Evolutionary conservation across 1,139 yeast genomes (phyloP), one percentile per base, ranked within the genome.

Genomic region (Suzukiozyma palmioleophila): DNA sequence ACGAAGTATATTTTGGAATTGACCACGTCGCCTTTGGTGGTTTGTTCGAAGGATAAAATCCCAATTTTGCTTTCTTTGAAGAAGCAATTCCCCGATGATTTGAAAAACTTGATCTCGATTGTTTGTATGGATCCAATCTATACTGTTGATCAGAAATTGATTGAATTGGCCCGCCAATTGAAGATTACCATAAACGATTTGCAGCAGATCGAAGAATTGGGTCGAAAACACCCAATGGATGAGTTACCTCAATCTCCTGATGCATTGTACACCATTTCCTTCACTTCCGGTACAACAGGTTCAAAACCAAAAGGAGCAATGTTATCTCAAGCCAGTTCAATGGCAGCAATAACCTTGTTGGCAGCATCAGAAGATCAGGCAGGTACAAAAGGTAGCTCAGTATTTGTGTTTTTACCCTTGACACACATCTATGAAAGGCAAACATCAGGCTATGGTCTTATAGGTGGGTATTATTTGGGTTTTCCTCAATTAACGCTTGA

Each of bases 251-350:
- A 85, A 5, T 52, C 54, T 0, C 68, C 76, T 1, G 68, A 73
- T 11, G 69, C 78, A 22, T 44, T 73, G n/a, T 73, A 76, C 47
- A 79, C 87, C 35, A 76, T 82, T 45, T 77, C 81, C 24, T 82
- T 81, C 60, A 82, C 90, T 6, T 77, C 84, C 11, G 86, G 87
- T 8, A 79, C 87, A 24, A 81, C 86, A 3, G 87, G 87, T 10
- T 38, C 62, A n/a, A 55, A 63, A 37, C 86, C 86, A 12, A 81
- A 81, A 57, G 87, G 87, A 35, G 86, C 78, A 8, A 69, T 73
- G 26, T 54, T 80, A 44, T 61, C 75, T 2, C 85, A 81, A 39
- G 57, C 58, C 22, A 66, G 62, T 42, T 66, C 76, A 2, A 61
- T 73, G 6, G 68, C 82, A 11, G 77, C 75, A 2, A 49, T 69